Evolutionary conservation across 179 eudicot species (phyloP), one percentile per base, ranked within the genome.

Genomic region (Spergularia azorica): DNA sequence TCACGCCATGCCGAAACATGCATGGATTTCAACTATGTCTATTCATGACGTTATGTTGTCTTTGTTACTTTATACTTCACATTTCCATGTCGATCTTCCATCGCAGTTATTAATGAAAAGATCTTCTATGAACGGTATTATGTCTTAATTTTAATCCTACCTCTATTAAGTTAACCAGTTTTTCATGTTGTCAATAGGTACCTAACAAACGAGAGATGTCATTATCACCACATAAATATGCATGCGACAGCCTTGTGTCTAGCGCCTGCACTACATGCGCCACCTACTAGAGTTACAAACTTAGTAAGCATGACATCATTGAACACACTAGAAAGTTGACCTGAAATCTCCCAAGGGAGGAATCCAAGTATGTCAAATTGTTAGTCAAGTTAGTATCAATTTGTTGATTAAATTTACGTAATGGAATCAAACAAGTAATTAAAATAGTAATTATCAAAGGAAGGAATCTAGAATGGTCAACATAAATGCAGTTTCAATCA

Each of bases 401-500:
- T 72, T 38, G 36, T 74, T 54, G 32, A 36, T 36, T 36, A 36
- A 36, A 13, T 14, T 54, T 26, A 70, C 74, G 74, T 32, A 54
- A 17, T 10, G 63, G 71, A 66, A 57, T 76, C 79, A 67, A 67
- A 57, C 7, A 18, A 51, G 10, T 51, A 69, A 69, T 26, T 21
- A 67, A 46, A 46, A 46, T 46, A 46, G 9, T 51, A 17, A 26
- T 21, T 32, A 9, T 59, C 14, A 71, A 50, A 6, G 7, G 39
- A 66, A 20, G 57, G 46, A 68, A 67, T 64, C 78, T 75, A 52
- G 7, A 70, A 36, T 32, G 62, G 74, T 70, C 74, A 70, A 38
- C 48, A 55, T 32, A 48, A 55, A 54, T 70, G 73, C 17, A 52
- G 43, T 52, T 12, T 26, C 12, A 70, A 39, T 66, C 70, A 66